Evolutionary conservation across 2,329 filamentous ascomycete species (phyloP).

Genomic region (Cordyceps fumosorosea): DNA sequence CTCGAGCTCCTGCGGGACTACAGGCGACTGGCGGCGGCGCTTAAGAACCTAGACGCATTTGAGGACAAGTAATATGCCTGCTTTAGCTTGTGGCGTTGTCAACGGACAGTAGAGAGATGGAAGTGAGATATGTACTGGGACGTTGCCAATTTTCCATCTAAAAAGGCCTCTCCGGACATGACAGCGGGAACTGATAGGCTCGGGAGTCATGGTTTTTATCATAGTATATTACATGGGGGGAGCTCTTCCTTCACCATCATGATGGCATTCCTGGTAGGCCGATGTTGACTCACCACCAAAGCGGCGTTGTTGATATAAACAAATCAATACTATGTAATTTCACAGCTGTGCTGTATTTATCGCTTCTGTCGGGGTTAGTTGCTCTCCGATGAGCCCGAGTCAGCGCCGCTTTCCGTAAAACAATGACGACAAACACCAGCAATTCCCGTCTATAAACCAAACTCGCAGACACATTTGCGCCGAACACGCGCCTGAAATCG

Average conservation of each 20-base stretch:
- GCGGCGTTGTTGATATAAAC: not conserved
- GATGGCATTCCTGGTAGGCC: not conserved
- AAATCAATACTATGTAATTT: not conserved
- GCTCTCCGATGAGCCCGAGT: not conserved
- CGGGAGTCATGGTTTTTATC: not conserved
- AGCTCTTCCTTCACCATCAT: not conserved
- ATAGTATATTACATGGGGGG: not conserved
- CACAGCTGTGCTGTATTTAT: not conserved
- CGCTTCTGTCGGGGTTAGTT: not conserved
- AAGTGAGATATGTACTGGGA: not conserved
- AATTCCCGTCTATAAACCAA: not conserved
- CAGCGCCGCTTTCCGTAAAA: not conserved
- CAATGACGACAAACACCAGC: not conserved
- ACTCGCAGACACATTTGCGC: not conserved
- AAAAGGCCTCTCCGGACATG: no score
- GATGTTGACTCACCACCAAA: not conserved
- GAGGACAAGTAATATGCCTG: constrained; percentile 31
- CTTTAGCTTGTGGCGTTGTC: not conserved
- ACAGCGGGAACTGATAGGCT: not conserved
- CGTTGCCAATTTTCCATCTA: no score
- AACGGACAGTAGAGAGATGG: not conserved
- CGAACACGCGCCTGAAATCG: not conserved
- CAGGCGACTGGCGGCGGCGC: constrained; percentile 57
- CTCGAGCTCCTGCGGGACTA: constrained; percentile 68
- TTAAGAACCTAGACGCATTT: constrained; percentile 58